Percentiles rank a stretch among this genome's conserved stretches.
These are phyloP conservation scores for Backusella sp. DNA, from an alignment of 192 early-diverging fungal genomes.

Conservation along the genomic window DNA sequence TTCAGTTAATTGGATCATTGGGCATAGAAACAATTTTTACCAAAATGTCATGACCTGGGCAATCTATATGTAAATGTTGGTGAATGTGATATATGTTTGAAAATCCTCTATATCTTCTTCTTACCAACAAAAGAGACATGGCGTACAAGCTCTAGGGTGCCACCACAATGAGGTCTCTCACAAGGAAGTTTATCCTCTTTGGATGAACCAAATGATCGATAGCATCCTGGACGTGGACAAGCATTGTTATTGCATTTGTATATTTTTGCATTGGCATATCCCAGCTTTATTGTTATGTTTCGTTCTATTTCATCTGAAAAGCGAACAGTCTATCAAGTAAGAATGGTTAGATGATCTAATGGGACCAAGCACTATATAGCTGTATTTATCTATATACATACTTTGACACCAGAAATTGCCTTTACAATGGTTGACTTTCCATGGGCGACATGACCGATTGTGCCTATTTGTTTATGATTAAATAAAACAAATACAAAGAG, in stretches of 20 bases:
- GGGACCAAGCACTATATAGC: too few species aligned
- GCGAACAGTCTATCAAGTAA: slow-evolving; percentile 68
- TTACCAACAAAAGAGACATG: slow-evolving; percentile 89
- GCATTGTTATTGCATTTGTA: slow-evolving; percentile 93
- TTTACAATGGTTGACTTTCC: slow-evolving; percentile 99
- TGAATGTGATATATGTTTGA: too few species aligned
- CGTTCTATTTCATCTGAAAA: slow-evolving; percentile 97
- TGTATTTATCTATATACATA: slow-evolving; percentile 23
- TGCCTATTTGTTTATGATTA: slow-evolving; percentile 55
- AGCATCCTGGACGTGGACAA: slow-evolving; percentile 96
- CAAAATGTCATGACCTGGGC: slow-evolving; percentile 99
- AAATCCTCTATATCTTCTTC: background rate
- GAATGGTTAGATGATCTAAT: background rate
- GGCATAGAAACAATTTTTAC: background rate
- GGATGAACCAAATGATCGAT: slow-evolving; percentile 78
- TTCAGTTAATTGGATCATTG: background rate
- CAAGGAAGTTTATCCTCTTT: slow-evolving; percentile 87
- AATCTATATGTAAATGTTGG: slow-evolving; percentile 50
- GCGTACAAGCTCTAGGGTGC: slow-evolving; percentile 78
- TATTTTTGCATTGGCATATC: slow-evolving; percentile 99
- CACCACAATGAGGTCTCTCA: slow-evolving; percentile 79
- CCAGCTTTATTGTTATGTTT: slow-evolving; percentile 99
- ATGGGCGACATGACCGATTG: slow-evolving; percentile 99
- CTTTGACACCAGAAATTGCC: slow-evolving; percentile 94
- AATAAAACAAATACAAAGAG: background rate